These are phyloP conservation scores for Epichloe bromicola DNA, from an alignment of 2,329 filamentous ascomycete species.

Conservation along the genomic window DNA sequence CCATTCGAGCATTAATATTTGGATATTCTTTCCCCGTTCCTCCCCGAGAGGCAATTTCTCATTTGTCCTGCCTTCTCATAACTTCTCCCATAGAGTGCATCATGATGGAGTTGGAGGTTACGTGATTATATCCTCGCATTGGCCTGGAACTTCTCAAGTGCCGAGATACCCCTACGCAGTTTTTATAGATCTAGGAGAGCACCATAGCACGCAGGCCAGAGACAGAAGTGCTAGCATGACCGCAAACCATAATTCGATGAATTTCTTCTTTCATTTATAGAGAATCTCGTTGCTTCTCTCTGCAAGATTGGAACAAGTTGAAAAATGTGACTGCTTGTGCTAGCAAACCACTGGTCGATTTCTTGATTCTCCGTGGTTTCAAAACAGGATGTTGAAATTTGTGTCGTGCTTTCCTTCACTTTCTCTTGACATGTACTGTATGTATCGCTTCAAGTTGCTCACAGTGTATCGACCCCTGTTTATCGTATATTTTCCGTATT, in stretches of 20 bases:
- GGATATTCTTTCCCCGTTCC: background rate
- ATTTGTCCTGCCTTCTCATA: background rate
- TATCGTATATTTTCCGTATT: background rate
- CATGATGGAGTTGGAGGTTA: background rate
- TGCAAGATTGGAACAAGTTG: background rate
- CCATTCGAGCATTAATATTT: background rate
- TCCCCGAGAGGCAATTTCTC: background rate
- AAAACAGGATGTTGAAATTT: background rate
- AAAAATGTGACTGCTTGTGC: background rate
- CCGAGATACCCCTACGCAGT: background rate
- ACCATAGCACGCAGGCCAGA: background rate
- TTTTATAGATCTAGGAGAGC: background rate
- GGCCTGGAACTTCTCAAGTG: constrained; percentile 1
- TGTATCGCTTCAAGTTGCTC: background rate
- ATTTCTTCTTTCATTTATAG: background rate
- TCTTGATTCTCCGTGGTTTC: background rate
- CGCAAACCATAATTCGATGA: background rate
- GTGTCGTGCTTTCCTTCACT: background rate
- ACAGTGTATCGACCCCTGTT: background rate
- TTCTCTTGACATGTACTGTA: background rate
- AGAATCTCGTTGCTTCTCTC: background rate
- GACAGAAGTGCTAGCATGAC: background rate
- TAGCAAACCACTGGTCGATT: background rate
- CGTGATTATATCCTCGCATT: background rate
- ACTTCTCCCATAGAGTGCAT: background rate